Evolutionary conservation across 306 rosid species (phyloP), one percentile per base, ranked within the genome.

Genomic region (Medicago arabica): DNA sequence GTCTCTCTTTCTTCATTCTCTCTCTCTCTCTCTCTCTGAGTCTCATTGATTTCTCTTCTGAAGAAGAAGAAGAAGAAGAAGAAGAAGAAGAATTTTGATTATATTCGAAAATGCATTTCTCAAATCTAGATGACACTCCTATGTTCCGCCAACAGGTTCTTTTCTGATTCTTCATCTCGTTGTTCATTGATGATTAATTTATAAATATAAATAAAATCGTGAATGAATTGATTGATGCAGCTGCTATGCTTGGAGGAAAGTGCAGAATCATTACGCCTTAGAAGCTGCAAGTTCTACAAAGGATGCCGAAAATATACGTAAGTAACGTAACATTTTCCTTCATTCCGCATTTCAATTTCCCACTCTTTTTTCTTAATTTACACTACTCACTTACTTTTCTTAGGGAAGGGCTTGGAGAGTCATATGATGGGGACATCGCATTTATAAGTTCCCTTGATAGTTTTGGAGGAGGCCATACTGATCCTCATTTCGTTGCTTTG

Each of bases 351-450:
- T 23, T 23, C 28, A 23, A 23, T 23, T 23, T 23, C 28, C 28
- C 28, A 23, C 28, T 23, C 28, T 2, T 23, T 21, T 21, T 21
- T 23, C 28, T 23, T 23, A 23, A 23, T 23, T 23, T 23, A 23
- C 28, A 23, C 28, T 23, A 23, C 2, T 21, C 2, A 21, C 23
- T 23, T 23, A 2, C 28, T 23, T 23, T 23, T 23, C 28, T 23
- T 82, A 95, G 99, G 81, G 99, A 95, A 88, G 99, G 92, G 58
- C 97, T 95, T 59, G 97, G 92, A 54, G 99, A 95, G 82, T 92
- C 90, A 59, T 90, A 89, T 77, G 96, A 92, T 64, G 96, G 89
- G 57, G 97, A 95, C 77, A 88, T 92, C 6, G 92, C 97, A 72
- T 95, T 95, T 88, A 90, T 92, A 31, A 90, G 86, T 60, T 82